Conservation (phyloP, 352 stramenopile genomes). For the Phytopythium sindhum region DNA sequence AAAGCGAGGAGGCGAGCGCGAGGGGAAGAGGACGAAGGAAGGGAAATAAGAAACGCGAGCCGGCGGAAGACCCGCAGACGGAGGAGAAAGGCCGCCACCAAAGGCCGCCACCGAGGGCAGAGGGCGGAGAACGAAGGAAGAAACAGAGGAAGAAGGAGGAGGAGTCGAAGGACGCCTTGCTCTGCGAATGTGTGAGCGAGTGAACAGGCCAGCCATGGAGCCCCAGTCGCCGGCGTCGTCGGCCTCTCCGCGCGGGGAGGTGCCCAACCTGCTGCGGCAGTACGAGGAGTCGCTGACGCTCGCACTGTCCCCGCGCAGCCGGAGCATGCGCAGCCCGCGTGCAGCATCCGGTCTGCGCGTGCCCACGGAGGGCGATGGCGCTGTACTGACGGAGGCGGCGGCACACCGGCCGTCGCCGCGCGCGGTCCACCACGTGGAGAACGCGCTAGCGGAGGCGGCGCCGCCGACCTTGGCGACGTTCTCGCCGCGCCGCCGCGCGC, state of each 20-base stretch:
- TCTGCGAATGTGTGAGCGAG: too few relatives aligned
- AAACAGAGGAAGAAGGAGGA: too few relatives aligned
- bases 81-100: too few relatives aligned
- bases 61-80: too few relatives aligned
- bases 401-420: slow-evolving; percentile 35
- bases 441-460: slow-evolving; percentile 37
- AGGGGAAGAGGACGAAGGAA: too few relatives aligned
- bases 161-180: too few relatives aligned
- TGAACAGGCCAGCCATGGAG: not conserved
- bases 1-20: too few relatives aligned
- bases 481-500: slow-evolving; percentile 51
- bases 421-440: slow-evolving; percentile 60
- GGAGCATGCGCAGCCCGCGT: not conserved
- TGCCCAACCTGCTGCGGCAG: slow-evolving; percentile 33
- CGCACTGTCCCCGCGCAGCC: slow-evolving; percentile 22
- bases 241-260: not conserved
- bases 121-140: too few relatives aligned
- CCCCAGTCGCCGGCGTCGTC: not conserved
- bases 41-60: too few relatives aligned
- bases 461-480: slow-evolving; percentile 42
- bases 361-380: not conserved
- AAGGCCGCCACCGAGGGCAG: too few relatives aligned
- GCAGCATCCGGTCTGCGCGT: not conserved
- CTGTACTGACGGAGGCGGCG: too few relatives aligned
- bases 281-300: slow-evolving; percentile 48